These are phyloP conservation scores for Rhynchospora tenuis DNA, from an alignment of 176 grass and related monocot species.

Conservation along the genomic window DNA sequence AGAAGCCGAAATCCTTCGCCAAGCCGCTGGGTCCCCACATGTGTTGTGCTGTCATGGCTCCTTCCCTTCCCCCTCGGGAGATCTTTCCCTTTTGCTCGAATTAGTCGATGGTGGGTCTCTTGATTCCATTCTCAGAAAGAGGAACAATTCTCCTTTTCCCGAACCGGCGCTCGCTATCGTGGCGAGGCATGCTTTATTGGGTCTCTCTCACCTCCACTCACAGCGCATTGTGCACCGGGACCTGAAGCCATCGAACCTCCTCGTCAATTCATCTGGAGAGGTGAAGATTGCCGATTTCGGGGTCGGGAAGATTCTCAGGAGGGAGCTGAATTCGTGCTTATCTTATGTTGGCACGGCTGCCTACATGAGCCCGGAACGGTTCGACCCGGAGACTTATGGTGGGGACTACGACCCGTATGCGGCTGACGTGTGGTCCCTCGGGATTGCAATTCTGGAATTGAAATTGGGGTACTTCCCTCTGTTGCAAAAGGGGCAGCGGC, in stretches of 20 bases:
- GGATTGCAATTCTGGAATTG: conserved; percentile 61
- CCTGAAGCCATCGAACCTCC: conserved; percentile 74
- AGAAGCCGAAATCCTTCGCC: conserved; percentile 67
- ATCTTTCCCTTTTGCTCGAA: conserved; percentile 55
- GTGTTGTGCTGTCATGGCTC: conserved; percentile 58
- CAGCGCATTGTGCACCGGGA: conserved; percentile 78
- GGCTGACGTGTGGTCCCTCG: conserved; percentile 83
- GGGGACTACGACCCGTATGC: conserved; percentile 93
- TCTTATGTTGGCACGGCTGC: conserved; percentile 84
- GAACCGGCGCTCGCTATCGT: conserved; percentile 62
- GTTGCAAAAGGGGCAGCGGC: conserved; percentile 58
- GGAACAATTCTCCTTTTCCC: conserved; percentile 34
- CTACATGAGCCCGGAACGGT: conserved; percentile 88
- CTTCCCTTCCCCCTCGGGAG: conserved; percentile 19
- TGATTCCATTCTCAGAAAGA: conserved; percentile 34
- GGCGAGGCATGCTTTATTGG: conserved; percentile 55
- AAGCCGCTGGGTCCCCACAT: conserved; percentile 43
- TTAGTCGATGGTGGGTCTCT: conserved; percentile 63
- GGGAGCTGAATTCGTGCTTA: conserved; percentile 63
- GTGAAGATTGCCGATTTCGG: conserved; percentile 91
- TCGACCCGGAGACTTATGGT: conserved; percentile 59
- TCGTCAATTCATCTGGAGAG: conserved; percentile 47
- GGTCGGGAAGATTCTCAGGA: conserved; percentile 56
- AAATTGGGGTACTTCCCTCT: conserved; percentile 83
- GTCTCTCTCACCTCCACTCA: conserved; percentile 50